Conservation (phyloP, 2,329 filamentous ascomycete genomes). For the Colletotrichum graminicola region DNA sequence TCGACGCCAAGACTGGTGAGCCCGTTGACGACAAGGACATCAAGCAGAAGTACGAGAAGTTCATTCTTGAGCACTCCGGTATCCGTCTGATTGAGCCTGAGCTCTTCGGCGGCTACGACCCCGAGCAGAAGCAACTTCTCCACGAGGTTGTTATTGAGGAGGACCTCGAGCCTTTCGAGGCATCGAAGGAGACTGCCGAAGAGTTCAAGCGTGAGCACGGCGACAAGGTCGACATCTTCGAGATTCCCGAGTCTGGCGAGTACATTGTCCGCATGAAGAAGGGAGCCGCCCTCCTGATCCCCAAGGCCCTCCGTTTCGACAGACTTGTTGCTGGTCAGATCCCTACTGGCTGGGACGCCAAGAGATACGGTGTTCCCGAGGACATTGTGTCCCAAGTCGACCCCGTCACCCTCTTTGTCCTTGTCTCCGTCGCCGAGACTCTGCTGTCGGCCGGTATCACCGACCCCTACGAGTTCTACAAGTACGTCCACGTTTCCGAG, state of each 20-base stretch:
- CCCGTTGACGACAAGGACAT: conserved; percentile 98
- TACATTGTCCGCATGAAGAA: conserved; percentile 96
- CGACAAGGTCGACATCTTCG: conserved; percentile 97
- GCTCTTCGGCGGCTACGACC: conserved; percentile 96
- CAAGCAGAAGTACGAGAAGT: conserved; percentile 97
- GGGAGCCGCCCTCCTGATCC: conserved; percentile 93
- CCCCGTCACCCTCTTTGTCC: conserved; percentile 93
- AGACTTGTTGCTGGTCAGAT: conserved; percentile 97
- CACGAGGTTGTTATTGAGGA: conserved; percentile 98
- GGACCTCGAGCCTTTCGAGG: conserved; percentile 96
- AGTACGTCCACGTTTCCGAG: conserved; percentile 98
- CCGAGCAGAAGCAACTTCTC: conserved; percentile 97
- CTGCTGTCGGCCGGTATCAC: conserved; percentile 95
- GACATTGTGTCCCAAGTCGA: conserved; percentile 99
- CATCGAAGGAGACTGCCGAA: conserved; percentile 95
- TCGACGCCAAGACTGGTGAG: conserved; percentile 93
- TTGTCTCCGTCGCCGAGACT: conserved; percentile 93
- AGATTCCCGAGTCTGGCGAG: conserved; percentile 92
- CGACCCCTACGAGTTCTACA: conserved; percentile 99
- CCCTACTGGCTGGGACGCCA: conserved; percentile 96
- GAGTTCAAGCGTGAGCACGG: conserved; percentile 98
- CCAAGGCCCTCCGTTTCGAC: conserved; percentile 97
- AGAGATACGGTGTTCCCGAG: conserved; percentile 94
- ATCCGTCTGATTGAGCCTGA: conserved; percentile 98
- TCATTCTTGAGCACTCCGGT: conserved; percentile 95